Evolutionary conservation across 176 grass and related monocot species (phyloP), one percentile per base, ranked within the genome.

Genomic region (Thinopyrum elongatum): DNA sequence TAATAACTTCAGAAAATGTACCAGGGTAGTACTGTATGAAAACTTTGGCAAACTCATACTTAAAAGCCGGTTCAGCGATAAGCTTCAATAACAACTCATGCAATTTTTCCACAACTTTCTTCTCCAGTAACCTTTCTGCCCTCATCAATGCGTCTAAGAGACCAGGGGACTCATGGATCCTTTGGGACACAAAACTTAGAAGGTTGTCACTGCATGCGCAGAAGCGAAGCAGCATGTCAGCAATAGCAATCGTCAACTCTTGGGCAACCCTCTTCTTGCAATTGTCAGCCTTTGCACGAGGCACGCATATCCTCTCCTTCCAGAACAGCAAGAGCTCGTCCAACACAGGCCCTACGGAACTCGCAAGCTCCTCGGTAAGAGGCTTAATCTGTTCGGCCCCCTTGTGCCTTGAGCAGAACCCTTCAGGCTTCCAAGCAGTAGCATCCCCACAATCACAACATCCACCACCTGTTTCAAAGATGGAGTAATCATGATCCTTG

Each of bases 371-470:
- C 78, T 88, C 77, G 2, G 88, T 47, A 6, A 99, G 91, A 85
- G 89, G 88, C 85, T 99, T 90, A n/a, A 99, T 94, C 27, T 99
- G 92, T 13, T 94, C 90, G n/a, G 78, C 83, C 19, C 97, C 97
- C 84, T 88, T 94, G 82, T 99, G 97, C 53, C 70, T 92, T 0
- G 89, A 90, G 89, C 97, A 99, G 86, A 99, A 99, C 19, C 97
- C 94, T 72, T 99, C 85, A 22, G 77, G 88, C 68, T 99, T 94
- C 97, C 97, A 99, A 19, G 94, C 97, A 10, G 97, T 97, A 27
- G 87, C 75, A 77, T 99, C 97, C 41, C 97, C 97, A 71, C 97
- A 99, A n/a, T 99, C 97, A 74, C 97, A 99, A 75, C 94, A 99
- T 14, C 97, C 97, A 70, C 94, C 97, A 36, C 89, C 92, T 57